phyloP scores from a whole-genome alignment of 2,329 filamentous ascomycete genomes.

The Balansia obtecta region DNA sequence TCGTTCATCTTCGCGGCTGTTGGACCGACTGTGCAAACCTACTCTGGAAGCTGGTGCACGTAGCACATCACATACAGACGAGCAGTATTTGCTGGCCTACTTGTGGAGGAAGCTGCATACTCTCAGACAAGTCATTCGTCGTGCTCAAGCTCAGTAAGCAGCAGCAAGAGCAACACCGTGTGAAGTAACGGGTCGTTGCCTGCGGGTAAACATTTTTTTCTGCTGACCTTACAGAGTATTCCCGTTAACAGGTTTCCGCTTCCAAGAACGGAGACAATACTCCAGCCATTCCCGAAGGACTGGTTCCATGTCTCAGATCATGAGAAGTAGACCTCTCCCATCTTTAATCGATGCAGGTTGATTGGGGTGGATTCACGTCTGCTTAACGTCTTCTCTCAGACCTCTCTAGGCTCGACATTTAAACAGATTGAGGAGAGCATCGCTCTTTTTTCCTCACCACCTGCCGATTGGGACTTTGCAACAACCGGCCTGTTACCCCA shows the following conservation, averaged over 20 bases:
- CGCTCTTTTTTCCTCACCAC: too few species aligned
- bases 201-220: not conserved
- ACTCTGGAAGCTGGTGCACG: not conserved
- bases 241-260: not conserved
- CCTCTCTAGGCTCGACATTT: too few species aligned
- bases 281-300: not conserved
- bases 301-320: not conserved
- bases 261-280: not conserved
- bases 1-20: not conserved
- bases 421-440: too few species aligned
- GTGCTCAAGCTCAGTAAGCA: not conserved
- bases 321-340: not conserved
- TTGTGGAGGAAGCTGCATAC: too few species aligned
- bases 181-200: not conserved
- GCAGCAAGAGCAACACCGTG: not conserved
- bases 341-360: not conserved
- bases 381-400: too few species aligned
- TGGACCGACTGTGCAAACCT: too few species aligned
- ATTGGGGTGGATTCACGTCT: too few species aligned
- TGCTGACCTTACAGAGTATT: too few species aligned
- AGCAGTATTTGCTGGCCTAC: not conserved
- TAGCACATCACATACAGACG: not conserved
- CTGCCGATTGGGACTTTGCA: too few species aligned
- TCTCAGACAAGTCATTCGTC: not conserved
- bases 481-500: too few species aligned